These are phyloP conservation scores for Paecilomyces niveus DNA, from an alignment of 2,329 filamentous ascomycete species.

Conservation along the genomic window DNA sequence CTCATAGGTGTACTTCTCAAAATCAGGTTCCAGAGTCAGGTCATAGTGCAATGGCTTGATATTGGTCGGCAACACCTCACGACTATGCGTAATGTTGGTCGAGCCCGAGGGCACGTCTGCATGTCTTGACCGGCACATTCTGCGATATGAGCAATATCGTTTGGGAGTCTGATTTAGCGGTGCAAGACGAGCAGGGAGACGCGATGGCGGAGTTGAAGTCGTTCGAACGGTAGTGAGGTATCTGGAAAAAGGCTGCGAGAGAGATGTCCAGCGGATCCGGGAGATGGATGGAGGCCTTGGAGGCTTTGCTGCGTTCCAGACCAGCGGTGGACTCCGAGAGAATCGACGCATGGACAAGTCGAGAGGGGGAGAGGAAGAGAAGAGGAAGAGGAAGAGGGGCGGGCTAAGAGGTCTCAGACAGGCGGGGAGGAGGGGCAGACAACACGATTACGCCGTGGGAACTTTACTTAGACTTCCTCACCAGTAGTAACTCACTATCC, in stretches of 20 bases:
- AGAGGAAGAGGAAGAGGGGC: conserved; percentile 11
- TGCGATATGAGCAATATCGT: conserved; percentile 67
- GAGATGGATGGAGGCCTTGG: conserved; percentile 9
- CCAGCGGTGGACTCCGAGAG: conserved; percentile 15
- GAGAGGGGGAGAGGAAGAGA: conserved; percentile 9
- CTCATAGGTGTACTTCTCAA: conserved; percentile 79
- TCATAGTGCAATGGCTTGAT: conserved; percentile 91
- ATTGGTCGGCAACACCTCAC: conserved; percentile 84
- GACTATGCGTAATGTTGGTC: conserved; percentile 56
- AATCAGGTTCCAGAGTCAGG: conserved; percentile 83
- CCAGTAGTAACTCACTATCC: background rate
- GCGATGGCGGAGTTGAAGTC: conserved; percentile 7
- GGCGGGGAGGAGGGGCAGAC: background rate
- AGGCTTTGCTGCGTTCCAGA: background rate
- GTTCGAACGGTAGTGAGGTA: conserved; percentile 14
- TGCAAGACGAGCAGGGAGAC: conserved; percentile 15
- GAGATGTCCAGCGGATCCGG: conserved; percentile 13
- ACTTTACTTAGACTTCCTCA: background rate
- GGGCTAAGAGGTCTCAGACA: conserved; percentile 1
- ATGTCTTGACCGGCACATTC: conserved; percentile 64
- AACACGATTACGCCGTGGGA: background rate
- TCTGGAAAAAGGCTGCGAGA: conserved; percentile 13
- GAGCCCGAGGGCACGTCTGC: conserved; percentile 48
- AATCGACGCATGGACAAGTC: conserved; percentile 7
- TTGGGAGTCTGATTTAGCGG: conserved; percentile 26